A percentile compares a stretch with the other conserved stretches of the same genome.
Evolutionary conservation across 768 basidiomycete genomes (phyloP).

Genomic region (Hericium alpestre): DNA sequence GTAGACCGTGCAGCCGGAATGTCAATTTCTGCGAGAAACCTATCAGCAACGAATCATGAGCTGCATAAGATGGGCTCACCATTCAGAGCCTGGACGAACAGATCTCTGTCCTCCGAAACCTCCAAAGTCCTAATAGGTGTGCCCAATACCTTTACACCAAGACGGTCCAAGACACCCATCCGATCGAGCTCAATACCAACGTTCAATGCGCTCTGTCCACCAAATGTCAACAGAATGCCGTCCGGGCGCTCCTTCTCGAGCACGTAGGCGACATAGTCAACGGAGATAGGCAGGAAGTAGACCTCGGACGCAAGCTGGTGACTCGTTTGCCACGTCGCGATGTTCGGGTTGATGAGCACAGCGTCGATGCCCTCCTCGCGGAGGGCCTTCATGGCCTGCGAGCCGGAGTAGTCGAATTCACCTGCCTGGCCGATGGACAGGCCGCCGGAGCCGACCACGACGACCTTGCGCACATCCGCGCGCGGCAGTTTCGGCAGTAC

Average conservation of each 20-base stretch:
- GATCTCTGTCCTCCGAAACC: conserved; percentile 89
- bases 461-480: conserved; percentile 87
- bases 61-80: conserved; percentile 87
- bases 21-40: conserved; percentile 51
- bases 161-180: conserved; percentile 14
- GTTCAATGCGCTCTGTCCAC: conserved; percentile 43
- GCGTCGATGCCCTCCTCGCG: conserved; percentile 91
- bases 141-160: conserved; percentile 90
- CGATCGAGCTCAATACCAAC: conserved; percentile 5
- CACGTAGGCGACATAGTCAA: conserved; percentile 97
- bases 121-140: conserved; percentile 97
- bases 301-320: conserved; percentile 95
- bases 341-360: conserved; percentile 96
- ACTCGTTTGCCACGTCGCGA: conserved; percentile 98
- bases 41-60: conserved; percentile 81
- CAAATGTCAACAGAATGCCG: conserved; percentile 94
- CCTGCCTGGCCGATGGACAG: conserved; percentile 97
- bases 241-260: conserved; percentile 97
- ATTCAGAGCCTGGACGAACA: conserved; percentile 90
- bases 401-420: conserved; percentile 99
- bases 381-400: conserved; percentile 96
- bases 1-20: conserved; percentile 2
- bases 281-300: conserved; percentile 92
- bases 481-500: conserved; percentile 88
- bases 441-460: conserved; percentile 94